Evolutionary conservation across 2,329 filamentous ascomycete genomes (phyloP), one percentile per base, ranked within the genome.

Genomic region (Grosmannia huntii): DNA sequence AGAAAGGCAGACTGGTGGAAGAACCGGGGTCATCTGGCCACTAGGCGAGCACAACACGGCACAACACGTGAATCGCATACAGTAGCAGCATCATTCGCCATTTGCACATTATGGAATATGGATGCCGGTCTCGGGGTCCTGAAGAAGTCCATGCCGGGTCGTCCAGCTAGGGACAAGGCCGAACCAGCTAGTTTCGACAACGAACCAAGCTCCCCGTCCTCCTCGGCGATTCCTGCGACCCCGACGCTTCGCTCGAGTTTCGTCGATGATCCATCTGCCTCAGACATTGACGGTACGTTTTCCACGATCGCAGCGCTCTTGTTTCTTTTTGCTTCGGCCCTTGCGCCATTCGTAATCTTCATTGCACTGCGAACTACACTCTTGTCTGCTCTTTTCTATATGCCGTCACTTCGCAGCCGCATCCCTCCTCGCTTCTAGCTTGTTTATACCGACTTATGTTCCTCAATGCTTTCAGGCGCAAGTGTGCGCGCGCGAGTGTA

Each of bases 81-180:
- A 27, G 5, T 25, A 49, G 46, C 21, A 27, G 25, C 46, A 23
- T 27, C 11, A 7, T 28, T 21, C 25, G n/a, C 10, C 27, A 9
- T 21, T 12, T 41, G 5, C 33, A 44, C 36, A 56, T 56, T 28
- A 56, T 56, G 54, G 54, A 49, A 49, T n/a, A 56, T 56, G 54
- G 54, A 44, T 4, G 21, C 44, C n/a, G 53, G 25, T 48, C 53
- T 46, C 19, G 53, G 53, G 27, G 28, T 25, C 41, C 27, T 48
- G 21, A 56, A 56, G 44, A 48, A 25, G 54, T 56, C 53, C 41
- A 23, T 31, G 10, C 53, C 31, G 53, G 53, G 48, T 27, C 38
- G 36, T 31, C 54, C 53, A 44, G 16, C 53, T 27, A 54, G n/a
- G 23, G 36, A 54, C 14, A 54, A 21, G 31, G 7, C n/a, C 28